Percentiles rank a stretch among this genome's conserved stretches.
Evolutionary conservation across 1,284 basidiomycete genomes (phyloP).

Genomic region (Anthracocystis setariae): DNA sequence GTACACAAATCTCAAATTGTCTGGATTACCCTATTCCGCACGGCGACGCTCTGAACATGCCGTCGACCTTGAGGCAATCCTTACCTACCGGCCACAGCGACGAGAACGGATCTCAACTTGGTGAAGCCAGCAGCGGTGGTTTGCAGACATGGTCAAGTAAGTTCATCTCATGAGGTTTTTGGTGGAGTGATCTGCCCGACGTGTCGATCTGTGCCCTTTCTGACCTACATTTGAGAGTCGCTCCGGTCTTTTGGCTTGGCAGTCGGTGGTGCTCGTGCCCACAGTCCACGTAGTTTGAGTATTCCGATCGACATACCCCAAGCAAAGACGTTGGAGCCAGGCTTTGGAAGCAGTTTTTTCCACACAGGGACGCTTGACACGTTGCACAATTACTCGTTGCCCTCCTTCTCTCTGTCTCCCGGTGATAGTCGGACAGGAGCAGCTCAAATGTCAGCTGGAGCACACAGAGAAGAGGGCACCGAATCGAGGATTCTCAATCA

Average conservation of each 20-base stretch:
- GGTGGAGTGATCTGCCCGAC: too few species aligned
- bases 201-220: not conserved
- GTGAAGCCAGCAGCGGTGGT: not conserved
- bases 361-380: not conserved
- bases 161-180: not conserved
- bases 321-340: not conserved
- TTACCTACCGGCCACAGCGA: not conserved
- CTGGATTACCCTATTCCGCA: not conserved
- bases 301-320: not conserved
- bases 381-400: too few species aligned
- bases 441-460: too few species aligned
- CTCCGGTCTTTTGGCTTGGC: not conserved
- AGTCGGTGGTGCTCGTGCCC: not conserved
- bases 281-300: conserved; percentile 3
- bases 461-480: not conserved
- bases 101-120: not conserved
- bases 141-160: not conserved
- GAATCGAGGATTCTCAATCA: not conserved
- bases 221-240: not conserved
- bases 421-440: too few species aligned
- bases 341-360: not conserved
- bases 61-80: not conserved
- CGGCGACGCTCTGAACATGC: not conserved
- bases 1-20: too few species aligned
- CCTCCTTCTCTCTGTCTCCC: too few species aligned